Evolutionary conservation across 192 early-diverging fungal species (phyloP).

Genomic region (Chytriomyces sp.): DNA sequence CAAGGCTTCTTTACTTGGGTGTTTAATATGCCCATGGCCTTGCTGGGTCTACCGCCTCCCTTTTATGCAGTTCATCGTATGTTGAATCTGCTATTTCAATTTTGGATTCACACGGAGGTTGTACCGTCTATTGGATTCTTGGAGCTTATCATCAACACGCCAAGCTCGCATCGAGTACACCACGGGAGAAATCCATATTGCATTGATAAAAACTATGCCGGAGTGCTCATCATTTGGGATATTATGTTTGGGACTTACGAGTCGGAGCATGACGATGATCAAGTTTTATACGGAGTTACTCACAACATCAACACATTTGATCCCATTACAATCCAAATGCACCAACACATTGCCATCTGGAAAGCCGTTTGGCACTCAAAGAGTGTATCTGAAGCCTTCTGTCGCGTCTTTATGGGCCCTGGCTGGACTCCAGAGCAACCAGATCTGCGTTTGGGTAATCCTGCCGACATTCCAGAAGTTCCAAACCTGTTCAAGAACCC

Average conservation of each 20-base stretch:
- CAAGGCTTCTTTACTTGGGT: conserved; percentile 57
- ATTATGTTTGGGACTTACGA: conserved; percentile 63
- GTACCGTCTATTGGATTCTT: conserved; percentile 55
- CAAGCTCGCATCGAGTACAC: conserved; percentile 62
- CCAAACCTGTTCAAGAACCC: conserved; percentile 23
- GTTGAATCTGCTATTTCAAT: conserved; percentile 55
- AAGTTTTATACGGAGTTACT: conserved; percentile 57
- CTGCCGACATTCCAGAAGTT: conserved; percentile 22
- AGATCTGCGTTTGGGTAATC: conserved; percentile 15
- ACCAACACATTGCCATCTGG: conserved; percentile 29
- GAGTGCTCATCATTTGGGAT: conserved; percentile 67
- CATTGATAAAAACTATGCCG: conserved; percentile 68
- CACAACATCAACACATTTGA: conserved; percentile 66
- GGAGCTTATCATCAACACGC: conserved; percentile 67
- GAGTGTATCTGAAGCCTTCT: conserved; percentile 38
- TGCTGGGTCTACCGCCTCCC: conserved; percentile 53
- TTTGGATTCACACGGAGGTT: conserved; percentile 55
- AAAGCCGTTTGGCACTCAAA: conserved; percentile 25
- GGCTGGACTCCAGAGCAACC: conserved; percentile 47
- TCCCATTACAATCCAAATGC: conserved; percentile 55
- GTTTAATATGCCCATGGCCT: conserved; percentile 56
- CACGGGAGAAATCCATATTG: conserved; percentile 65
- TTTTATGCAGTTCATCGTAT: conserved; percentile 56
- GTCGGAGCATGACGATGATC: conserved; percentile 50
- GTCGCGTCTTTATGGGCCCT: conserved; percentile 55